Evolutionary conservation across 108 stramenopile species (phyloP), one percentile per base, ranked within the genome.

Genomic region (Cyclotella baltica): DNA sequence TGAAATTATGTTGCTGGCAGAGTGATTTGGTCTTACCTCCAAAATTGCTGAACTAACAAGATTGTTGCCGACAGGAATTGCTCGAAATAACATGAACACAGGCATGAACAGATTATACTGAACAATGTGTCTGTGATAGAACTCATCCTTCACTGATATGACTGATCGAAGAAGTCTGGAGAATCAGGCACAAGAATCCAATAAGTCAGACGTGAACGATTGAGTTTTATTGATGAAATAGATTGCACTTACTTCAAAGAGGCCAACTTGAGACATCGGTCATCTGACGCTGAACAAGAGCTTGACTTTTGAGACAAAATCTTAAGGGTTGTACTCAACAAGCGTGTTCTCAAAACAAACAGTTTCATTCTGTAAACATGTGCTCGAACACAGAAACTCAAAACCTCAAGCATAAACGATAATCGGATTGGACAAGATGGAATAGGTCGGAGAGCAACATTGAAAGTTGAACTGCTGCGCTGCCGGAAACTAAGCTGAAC

Each of bases 111-210:
- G 75, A 61, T 93, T 82, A 62, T 93, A 86, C 70, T 96, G 92
- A 53, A 93, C 86, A 61, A 96, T 93, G 59, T 96, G 95, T 30
- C 95, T 86, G 70, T 93, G 89, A 62, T 96, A 96, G 52, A 90
- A 92, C 63, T 96, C 95, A 46, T 96, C 95, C 43, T 92, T 90
- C 22, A 93, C 87, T 22, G 93, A 93, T 36, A 96, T 73, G 28
- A 96, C 81, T 13, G 92, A 78, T 28, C 95, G 90, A 20, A 96
- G 88, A 64, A 93, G 87, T 19, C 91, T 86, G 29, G 9, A 35
- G 30, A 51, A 66, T 16, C 37, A 16, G 0, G 13, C 28, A 35
- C 4, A 69, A 34, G 63, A 22, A 64, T 6, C 13, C 22, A 23
- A 34, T 18, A 13, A 2, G 63, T 3, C 2, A 62, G 16, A 36